These are phyloP conservation scores for Curvularia spicifera DNA, from an alignment of 2,329 filamentous ascomycete genomes.

Conservation along the genomic window DNA sequence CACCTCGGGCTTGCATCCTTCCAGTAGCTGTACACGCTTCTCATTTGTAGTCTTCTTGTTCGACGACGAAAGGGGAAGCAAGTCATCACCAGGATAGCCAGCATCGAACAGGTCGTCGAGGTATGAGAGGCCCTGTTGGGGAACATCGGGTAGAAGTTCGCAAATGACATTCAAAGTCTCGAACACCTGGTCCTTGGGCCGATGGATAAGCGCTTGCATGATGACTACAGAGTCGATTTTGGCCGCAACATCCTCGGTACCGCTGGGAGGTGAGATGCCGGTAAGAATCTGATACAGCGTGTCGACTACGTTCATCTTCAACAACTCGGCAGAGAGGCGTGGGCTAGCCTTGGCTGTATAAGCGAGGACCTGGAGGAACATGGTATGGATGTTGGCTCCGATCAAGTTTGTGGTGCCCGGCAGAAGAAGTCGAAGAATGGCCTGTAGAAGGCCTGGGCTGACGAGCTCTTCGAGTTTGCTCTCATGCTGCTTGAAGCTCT, in stretches of 20 bases:
- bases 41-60: conserved; percentile 70
- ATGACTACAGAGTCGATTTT: conserved; percentile 97
- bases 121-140: conserved; percentile 61
- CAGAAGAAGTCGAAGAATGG: conserved; percentile 83
- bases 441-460: conserved; percentile 82
- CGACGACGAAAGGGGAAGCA: conserved; percentile 51
- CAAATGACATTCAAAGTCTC: conserved; percentile 98
- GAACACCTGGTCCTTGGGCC: conserved; percentile 92
- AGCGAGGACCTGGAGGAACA: conserved; percentile 89
- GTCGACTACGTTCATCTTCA: conserved; percentile 97
- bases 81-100: conserved; percentile 56
- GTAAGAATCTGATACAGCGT: conserved; percentile 97
- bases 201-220: conserved; percentile 97
- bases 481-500: conserved; percentile 92
- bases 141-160: conserved; percentile 82
- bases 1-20: conserved; percentile 83
- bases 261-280: conserved; percentile 86
- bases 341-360: conserved; percentile 91
- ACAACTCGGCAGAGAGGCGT: conserved; percentile 81
- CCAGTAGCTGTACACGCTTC: conserved; percentile 79
- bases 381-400: conserved; percentile 91
- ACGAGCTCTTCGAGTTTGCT: conserved; percentile 91
- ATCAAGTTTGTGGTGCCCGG: conserved; percentile 97
- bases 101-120: conserved; percentile 59
- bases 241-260: conserved; percentile 75